These are phyloP conservation scores for Pneumocystis wakefieldiae DNA, from an alignment of 1,139 yeast genomes.

Conservation along the genomic window DNA sequence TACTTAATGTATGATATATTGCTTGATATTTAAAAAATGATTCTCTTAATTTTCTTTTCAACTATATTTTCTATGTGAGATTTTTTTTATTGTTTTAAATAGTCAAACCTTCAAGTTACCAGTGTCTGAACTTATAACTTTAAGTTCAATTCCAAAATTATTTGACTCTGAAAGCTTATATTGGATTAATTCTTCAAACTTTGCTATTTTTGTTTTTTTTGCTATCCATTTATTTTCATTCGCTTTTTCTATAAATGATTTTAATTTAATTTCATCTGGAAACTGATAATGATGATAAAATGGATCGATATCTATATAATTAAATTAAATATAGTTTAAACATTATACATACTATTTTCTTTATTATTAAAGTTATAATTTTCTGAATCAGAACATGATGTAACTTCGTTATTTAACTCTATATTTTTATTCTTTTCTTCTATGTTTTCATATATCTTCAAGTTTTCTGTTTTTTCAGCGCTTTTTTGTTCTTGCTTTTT, in stretches of 20 bases:
- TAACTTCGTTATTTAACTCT: background rate
- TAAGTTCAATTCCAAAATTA: constrained; percentile 5
- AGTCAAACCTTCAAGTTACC: constrained; percentile 5
- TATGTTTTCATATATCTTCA: background rate
- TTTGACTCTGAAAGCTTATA: constrained; percentile 3
- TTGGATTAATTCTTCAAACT: background rate
- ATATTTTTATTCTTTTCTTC: background rate
- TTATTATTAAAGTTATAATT: background rate
- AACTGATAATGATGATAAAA: constrained; percentile 62
- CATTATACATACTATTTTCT: background rate
- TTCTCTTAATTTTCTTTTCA: constrained; percentile 8
- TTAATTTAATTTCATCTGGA: constrained; percentile 33
- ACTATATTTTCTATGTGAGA: constrained; percentile 5
- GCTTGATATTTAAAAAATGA: constrained; percentile 9
- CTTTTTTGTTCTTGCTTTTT: background rate
- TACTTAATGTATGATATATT: constrained; percentile 2
- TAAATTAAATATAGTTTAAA: constrained; percentile 23
- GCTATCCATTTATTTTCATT: constrained; percentile 3
- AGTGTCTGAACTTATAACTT: background rate
- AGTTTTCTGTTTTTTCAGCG: background rate
- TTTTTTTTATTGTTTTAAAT: background rate
- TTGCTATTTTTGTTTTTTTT: constrained; percentile 7
- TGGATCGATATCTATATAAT: constrained; percentile 34
- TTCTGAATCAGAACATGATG: background rate
- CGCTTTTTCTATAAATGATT: constrained; percentile 15